Percentiles rank a stretch among this genome's conserved stretches.
Conservation (phyloP, 495 filamentous ascomycete species). For the Thozetella sp. region DNA sequence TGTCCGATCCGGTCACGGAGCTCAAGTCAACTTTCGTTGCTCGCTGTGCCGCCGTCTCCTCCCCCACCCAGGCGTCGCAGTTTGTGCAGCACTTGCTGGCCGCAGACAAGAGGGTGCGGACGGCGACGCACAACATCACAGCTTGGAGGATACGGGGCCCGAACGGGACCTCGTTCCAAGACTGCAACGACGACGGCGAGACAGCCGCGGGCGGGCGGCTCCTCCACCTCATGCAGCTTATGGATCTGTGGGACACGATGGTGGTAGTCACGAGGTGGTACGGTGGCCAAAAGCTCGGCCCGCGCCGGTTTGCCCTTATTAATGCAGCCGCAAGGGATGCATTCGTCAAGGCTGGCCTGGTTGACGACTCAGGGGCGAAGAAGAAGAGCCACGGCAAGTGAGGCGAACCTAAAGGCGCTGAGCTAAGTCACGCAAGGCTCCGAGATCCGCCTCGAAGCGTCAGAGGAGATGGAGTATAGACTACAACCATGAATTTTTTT, state of each 20-base stretch:
- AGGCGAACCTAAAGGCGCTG: too few species aligned
- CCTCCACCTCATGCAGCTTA: slow-evolving; percentile 88
- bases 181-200: slow-evolving; percentile 96
- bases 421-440: too few species aligned
- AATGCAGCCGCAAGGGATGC: slow-evolving; percentile 84
- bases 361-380: slow-evolving; percentile 58
- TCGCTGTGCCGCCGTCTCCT: slow-evolving; percentile 67
- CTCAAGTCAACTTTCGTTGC: slow-evolving; percentile 90
- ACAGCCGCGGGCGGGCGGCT: slow-evolving; percentile 87
- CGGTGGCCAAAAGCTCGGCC: slow-evolving; percentile 84
- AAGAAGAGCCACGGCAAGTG: slow-evolving; percentile 46
- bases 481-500: background rate
- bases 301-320: slow-evolving; percentile 87
- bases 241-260: slow-evolving; percentile 90
- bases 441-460: too few species aligned
- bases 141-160: slow-evolving; percentile 59
- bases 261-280: slow-evolving; percentile 98
- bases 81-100: slow-evolving; percentile 74
- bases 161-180: slow-evolving; percentile 67
- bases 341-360: slow-evolving; percentile 76
- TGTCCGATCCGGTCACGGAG: slow-evolving; percentile 73
- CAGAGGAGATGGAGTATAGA: background rate
- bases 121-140: slow-evolving; percentile 89
- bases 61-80: slow-evolving; percentile 65
- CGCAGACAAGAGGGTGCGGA: slow-evolving; percentile 78